Evolutionary conservation across 768 basidiomycete genomes (phyloP).

Genomic region (Chiua virens): DNA sequence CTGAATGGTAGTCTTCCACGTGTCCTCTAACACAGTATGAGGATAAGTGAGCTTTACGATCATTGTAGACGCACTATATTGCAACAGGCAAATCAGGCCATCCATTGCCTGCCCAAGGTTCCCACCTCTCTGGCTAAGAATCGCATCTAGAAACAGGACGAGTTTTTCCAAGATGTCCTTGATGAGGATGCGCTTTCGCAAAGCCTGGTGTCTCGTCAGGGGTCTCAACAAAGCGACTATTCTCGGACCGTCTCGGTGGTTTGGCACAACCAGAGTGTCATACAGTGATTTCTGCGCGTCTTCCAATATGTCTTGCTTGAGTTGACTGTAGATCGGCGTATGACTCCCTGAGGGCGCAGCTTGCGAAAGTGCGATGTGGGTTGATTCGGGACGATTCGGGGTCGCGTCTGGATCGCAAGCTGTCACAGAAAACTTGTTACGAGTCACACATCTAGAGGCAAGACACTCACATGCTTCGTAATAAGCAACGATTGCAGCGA

Average conservation of each 20-base stretch:
- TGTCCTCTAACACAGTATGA: too few species aligned
- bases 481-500: constrained; percentile 20
- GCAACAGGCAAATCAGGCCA: too few species aligned
- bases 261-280: constrained; percentile 7
- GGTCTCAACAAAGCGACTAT: constrained; percentile 21
- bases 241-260: constrained; percentile 18
- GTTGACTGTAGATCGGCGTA: not conserved
- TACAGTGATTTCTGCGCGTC: constrained; percentile 15
- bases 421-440: too few species aligned
- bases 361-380: too few species aligned
- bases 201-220: constrained; percentile 14
- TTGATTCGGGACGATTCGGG: too few species aligned
- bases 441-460: too few species aligned
- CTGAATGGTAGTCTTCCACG: constrained; percentile 1
- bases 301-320: constrained; percentile 2
- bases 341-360: too few species aligned
- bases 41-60: too few species aligned
- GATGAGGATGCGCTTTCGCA: constrained; percentile 16
- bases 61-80: too few species aligned
- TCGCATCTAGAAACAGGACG: constrained; percentile 13
- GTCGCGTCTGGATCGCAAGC: too few species aligned
- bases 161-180: constrained; percentile 8
- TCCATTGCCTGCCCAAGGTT: too few species aligned
- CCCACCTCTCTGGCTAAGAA: not conserved
- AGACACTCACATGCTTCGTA: too few species aligned